phyloP scores from a whole-genome alignment of 2,329 filamentous ascomycete species.

The Sclerotinia glacialis region DNA sequence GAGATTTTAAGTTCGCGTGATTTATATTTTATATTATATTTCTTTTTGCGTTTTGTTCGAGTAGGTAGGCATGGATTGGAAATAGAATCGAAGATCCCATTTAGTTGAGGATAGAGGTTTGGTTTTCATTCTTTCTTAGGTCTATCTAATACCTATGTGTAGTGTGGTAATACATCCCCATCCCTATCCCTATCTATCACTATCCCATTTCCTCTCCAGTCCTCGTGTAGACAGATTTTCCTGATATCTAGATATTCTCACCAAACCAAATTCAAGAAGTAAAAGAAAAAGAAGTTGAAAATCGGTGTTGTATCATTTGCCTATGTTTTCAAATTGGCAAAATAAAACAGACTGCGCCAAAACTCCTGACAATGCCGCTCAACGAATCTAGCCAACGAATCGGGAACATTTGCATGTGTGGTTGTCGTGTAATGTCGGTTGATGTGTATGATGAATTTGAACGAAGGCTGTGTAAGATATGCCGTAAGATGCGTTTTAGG shows the following conservation, averaged over 20 bases:
- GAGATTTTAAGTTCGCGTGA: too few species aligned
- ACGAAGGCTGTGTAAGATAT: background rate
- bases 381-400: background rate
- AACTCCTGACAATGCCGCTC: constrained; percentile 6
- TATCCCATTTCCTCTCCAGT: background rate
- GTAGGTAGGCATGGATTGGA: too few species aligned
- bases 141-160: background rate
- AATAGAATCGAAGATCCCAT: too few species aligned
- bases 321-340: background rate
- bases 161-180: background rate
- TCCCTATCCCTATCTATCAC: background rate
- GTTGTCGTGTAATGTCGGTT: background rate
- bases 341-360: background rate
- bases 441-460: background rate
- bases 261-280: background rate
- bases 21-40: too few species aligned
- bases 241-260: constrained; percentile 38
- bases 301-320: constrained; percentile 13
- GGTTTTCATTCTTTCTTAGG: background rate
- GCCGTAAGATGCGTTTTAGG: background rate
- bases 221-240: constrained; percentile 43
- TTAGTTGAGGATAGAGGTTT: too few species aligned
- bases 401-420: background rate
- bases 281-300: background rate
- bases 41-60: too few species aligned